Conservation (phyloP, 148 eudicot genomes). For the Rhododendron ovatum region DNA sequence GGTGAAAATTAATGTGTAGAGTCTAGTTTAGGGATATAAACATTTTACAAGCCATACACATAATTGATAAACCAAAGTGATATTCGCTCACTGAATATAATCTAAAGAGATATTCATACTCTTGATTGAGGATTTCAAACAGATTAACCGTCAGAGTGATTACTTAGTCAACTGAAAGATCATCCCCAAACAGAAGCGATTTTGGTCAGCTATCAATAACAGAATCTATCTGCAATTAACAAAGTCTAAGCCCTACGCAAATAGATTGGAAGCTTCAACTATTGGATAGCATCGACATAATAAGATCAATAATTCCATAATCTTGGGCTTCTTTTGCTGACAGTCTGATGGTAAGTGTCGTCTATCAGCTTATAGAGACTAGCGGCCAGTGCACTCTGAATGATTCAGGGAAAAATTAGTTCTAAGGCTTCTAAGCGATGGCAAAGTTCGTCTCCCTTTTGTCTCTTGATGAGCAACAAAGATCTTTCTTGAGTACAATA, state of each 20-base stretch:
- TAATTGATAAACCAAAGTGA: neutral
- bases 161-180: neutral
- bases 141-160: neutral
- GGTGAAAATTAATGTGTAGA: neutral
- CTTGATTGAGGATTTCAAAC: neutral
- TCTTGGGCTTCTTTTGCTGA: no score
- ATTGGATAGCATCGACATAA: neutral
- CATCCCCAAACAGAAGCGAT: neutral
- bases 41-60: neutral
- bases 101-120: neutral
- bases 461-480: neutral
- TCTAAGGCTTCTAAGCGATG: neutral
- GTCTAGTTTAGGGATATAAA: neutral
- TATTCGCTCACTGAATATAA: neutral
- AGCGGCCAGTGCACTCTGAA: neutral
- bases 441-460: neutral
- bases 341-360: neutral
- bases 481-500: neutral
- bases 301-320: no score
- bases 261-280: neutral
- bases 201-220: neutral
- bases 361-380: neutral
- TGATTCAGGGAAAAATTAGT: neutral
- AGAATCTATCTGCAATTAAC: neutral
- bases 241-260: neutral